Evolutionary conservation across 192 early-diverging fungal genomes (phyloP).

Genomic region (Rhizoclosmatium globosum): DNA sequence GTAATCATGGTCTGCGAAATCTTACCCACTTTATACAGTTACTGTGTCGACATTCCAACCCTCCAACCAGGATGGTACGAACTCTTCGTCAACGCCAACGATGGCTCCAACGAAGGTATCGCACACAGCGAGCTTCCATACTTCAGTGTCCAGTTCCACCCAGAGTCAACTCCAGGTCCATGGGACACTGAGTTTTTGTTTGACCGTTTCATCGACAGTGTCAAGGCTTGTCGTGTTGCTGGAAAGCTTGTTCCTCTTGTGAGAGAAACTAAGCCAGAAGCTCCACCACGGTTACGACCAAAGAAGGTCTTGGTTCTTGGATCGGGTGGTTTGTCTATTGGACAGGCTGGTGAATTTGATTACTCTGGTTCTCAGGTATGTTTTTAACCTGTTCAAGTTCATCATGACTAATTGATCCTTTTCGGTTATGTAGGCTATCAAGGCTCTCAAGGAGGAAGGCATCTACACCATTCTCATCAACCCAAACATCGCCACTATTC

Average conservation of each 20-base stretch:
- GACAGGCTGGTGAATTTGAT: conserved; percentile 99
- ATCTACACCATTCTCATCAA: conserved; percentile 99
- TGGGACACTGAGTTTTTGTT: conserved; percentile 98
- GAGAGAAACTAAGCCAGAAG: conserved; percentile 66
- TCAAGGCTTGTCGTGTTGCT: conserved; percentile 72
- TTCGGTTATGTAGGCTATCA: conserved; percentile 79
- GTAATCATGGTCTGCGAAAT: too few species aligned
- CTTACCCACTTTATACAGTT: conserved; percentile 35
- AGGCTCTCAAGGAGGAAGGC: conserved; percentile 96
- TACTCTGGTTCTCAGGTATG: conserved; percentile 88
- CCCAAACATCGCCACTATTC: conserved; percentile 99
- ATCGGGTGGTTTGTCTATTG: conserved; percentile 96
- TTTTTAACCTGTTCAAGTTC: conserved; percentile 28
- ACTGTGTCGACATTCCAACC: conserved; percentile 87
- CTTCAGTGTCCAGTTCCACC: conserved; percentile 99
- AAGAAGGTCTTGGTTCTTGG: conserved; percentile 96
- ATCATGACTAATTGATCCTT: too few species aligned
- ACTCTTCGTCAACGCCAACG: conserved; percentile 98
- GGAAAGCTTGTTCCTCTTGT: conserved; percentile 78
- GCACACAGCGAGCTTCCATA: conserved; percentile 88
- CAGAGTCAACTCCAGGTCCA: conserved; percentile 95
- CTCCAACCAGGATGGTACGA: conserved; percentile 80
- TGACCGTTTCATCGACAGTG: conserved; percentile 88
- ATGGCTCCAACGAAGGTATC: conserved; percentile 99
- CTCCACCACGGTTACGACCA: conserved; percentile 64